Percentiles rank a stretch among this genome's conserved stretches.
phyloP scores from a whole-genome alignment of 495 filamentous ascomycete genomes.

The Physcia stellaris region DNA sequence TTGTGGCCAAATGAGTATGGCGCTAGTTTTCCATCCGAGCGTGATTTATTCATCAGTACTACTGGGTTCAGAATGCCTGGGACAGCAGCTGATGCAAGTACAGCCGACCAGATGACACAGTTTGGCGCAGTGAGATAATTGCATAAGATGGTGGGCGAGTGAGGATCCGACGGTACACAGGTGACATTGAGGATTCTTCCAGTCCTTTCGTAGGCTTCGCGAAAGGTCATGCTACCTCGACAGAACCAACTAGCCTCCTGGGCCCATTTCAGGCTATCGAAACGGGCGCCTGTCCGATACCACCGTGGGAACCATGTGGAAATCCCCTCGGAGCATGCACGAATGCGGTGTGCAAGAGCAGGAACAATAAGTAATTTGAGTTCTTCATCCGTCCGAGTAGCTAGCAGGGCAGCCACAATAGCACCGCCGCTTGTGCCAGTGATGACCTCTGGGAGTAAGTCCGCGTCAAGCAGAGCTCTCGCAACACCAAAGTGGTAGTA shows the following conservation, averaged over 20 bases:
- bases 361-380: conserved; percentile 74
- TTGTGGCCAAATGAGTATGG: conserved; percentile 93
- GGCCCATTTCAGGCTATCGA: conserved; percentile 90
- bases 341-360: conserved; percentile 70
- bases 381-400: conserved; percentile 84
- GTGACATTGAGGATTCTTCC: conserved; percentile 90
- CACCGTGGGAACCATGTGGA: conserved; percentile 65
- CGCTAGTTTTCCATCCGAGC: conserved; percentile 50
- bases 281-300: conserved; percentile 86
- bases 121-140: conserved; percentile 93
- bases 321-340: conserved; percentile 68
- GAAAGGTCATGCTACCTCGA: conserved; percentile 76
- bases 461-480: conserved; percentile 78
- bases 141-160: conserved; percentile 77
- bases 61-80: conserved; percentile 65
- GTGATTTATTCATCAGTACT: conserved; percentile 86
- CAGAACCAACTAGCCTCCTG: conserved; percentile 72
- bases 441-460: conserved; percentile 79
- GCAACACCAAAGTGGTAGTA: conserved; percentile 95
- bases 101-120: conserved; percentile 96
- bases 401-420: conserved; percentile 74
- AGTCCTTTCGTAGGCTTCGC: conserved; percentile 87
- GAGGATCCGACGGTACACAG: conserved; percentile 93
- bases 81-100: conserved; percentile 88
- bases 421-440: conserved; percentile 93